phyloP scores from a whole-genome alignment of 495 filamentous ascomycete species.

The Tuber melanosporum region DNA sequence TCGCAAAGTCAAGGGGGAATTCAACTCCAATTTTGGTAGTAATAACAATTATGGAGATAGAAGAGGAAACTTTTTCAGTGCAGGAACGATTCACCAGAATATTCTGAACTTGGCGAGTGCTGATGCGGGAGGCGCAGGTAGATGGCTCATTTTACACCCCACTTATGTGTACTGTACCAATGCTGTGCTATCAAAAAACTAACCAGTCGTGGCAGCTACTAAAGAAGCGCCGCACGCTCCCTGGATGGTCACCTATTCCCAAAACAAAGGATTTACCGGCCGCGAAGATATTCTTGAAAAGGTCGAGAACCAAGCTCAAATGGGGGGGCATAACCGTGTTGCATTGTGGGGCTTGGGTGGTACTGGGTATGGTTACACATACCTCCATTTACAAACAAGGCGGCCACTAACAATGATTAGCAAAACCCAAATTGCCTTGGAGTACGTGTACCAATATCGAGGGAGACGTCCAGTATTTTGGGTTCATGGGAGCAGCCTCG shows the following conservation, averaged over 20 bases:
- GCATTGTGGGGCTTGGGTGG: constrained; percentile 48
- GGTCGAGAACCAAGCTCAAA: constrained; percentile 32
- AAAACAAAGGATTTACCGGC: constrained; percentile 46
- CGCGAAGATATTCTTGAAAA: constrained; percentile 41
- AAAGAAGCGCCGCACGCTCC: too few species aligned
- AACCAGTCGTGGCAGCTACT: too few species aligned
- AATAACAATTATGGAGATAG: too few species aligned
- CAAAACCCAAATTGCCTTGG: constrained; percentile 50
- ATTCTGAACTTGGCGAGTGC: too few species aligned
- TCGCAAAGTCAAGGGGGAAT: too few species aligned
- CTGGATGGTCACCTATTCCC: constrained; percentile 38
- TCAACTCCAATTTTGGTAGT: too few species aligned
- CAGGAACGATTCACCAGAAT: too few species aligned
- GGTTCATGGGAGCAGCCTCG: constrained; percentile 42
- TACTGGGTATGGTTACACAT: constrained; percentile 45
- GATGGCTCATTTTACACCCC: too few species aligned
- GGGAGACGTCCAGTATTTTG: constrained; percentile 42
- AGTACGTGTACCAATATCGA: constrained; percentile 42
- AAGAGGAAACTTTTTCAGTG: too few species aligned
- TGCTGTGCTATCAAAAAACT: too few species aligned
- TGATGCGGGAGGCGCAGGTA: too few species aligned
- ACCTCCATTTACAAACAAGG: background rate
- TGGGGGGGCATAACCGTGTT: constrained; percentile 23
- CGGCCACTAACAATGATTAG: constrained; percentile 28
- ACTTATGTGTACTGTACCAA: too few species aligned